These are phyloP conservation scores for Vicia villosa DNA, from an alignment of 306 rosid genomes.

Conservation along the genomic window DNA sequence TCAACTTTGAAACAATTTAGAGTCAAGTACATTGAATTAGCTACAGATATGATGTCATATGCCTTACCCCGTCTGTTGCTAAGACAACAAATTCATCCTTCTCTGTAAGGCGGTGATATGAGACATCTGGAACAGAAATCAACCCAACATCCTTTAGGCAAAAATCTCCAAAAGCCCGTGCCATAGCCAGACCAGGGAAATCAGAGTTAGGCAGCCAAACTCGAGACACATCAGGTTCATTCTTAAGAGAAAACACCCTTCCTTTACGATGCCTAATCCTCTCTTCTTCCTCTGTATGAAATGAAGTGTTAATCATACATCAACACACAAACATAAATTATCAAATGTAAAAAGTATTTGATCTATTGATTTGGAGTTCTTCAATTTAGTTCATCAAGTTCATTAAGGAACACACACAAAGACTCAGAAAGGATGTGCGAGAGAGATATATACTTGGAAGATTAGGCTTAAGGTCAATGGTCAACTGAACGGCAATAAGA, in stretches of 20 bases:
- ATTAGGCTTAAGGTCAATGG: constrained; percentile 89
- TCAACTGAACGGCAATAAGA: constrained; percentile 81
- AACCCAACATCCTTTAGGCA: constrained; percentile 85
- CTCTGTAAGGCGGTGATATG: constrained; percentile 60
- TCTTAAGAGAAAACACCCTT: constrained; percentile 77
- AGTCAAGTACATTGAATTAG: constrained; percentile 22
- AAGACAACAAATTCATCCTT: constrained; percentile 88
- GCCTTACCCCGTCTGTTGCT: constrained; percentile 95
- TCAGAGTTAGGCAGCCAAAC: constrained; percentile 90
- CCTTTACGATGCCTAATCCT: constrained; percentile 76
- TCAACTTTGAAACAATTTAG: background rate
- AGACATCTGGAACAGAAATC: constrained; percentile 80
- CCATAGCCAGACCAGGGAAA: constrained; percentile 97
- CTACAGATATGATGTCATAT: constrained; percentile 5
- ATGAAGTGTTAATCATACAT: constrained; percentile 22
- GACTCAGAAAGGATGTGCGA: background rate
- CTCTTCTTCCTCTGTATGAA: constrained; percentile 70
- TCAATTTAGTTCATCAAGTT: constrained; percentile 24
- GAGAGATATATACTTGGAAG: constrained; percentile 72
- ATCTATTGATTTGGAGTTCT: constrained; percentile 1
- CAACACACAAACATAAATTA: constrained; percentile 8
- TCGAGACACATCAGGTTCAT: constrained; percentile 75
- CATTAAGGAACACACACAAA: background rate
- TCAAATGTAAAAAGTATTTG: constrained; percentile 3
- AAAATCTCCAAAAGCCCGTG: constrained; percentile 95